A percentile compares a stretch with the other conserved stretches of the same genome.
Conservation (phyloP, 2,329 filamentous ascomycete species). For the Plectosphaerella plurivora region DNA sequence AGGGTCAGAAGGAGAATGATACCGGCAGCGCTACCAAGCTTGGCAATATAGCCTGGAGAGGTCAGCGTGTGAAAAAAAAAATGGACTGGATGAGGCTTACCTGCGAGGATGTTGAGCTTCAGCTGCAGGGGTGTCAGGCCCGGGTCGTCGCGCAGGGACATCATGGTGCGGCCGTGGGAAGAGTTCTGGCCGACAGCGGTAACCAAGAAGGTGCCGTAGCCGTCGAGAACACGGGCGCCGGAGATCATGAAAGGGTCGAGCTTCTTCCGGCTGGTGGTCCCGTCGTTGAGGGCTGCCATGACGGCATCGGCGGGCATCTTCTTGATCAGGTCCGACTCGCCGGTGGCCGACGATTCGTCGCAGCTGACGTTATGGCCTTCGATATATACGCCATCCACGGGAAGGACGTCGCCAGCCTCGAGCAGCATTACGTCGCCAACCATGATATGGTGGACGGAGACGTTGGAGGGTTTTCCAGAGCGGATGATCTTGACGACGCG, state of each 20-base stretch:
- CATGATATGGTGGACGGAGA: constrained; percentile 66
- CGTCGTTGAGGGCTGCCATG: constrained; percentile 46
- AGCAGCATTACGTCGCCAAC: constrained; percentile 71
- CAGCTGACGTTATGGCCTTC: constrained; percentile 50
- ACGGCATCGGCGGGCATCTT: constrained; percentile 60
- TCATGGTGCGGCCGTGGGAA: constrained; percentile 15
- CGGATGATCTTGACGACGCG: constrained; percentile 69
- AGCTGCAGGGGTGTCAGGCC: constrained; percentile 15
- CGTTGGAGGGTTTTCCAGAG: constrained; percentile 64
- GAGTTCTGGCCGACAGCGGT: constrained; percentile 15
- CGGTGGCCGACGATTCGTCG: constrained; percentile 70
- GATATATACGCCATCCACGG: constrained; percentile 67
- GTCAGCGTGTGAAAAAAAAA: not conserved
- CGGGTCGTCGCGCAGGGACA: constrained; percentile 14
- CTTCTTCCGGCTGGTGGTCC: constrained; percentile 37
- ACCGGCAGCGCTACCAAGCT: constrained; percentile 14
- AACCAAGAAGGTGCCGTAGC: constrained; percentile 13
- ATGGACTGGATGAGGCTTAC: constrained; percentile 1
- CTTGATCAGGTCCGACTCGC: constrained; percentile 68
- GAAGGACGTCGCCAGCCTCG: constrained; percentile 70
- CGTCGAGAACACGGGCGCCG: constrained; percentile 66
- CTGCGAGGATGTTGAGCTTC: constrained; percentile 15
- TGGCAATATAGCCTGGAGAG: constrained; percentile 15
- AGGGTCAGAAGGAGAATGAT: constrained; percentile 13
- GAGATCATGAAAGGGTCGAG: constrained; percentile 80